These are phyloP conservation scores for Mucuna pruriens DNA, from an alignment of 306 rosid species.

Conservation along the genomic window DNA sequence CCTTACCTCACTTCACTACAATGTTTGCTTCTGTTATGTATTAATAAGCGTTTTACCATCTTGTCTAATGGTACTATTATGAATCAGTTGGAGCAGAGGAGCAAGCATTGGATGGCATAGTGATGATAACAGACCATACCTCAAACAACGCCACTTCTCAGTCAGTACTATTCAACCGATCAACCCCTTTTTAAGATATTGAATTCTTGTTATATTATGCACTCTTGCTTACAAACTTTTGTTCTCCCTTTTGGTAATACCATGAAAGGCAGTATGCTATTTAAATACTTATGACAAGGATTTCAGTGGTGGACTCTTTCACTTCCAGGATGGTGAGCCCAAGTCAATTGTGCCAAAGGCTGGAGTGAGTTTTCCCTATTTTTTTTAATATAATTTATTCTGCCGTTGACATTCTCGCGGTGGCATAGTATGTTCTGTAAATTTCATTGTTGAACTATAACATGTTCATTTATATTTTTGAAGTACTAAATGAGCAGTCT, in stretches of 20 bases:
- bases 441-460: neutral
- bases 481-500: neutral
- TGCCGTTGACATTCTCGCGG: neutral
- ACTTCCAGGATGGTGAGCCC: conserved; percentile 84
- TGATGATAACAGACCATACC: conserved; percentile 89
- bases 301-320: conserved; percentile 86
- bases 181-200: conserved; percentile 5
- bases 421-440: neutral
- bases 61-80: conserved; percentile 12
- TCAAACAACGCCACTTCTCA: conserved; percentile 83
- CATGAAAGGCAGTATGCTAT: conserved; percentile 86
- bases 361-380: conserved; percentile 68
- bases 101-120: conserved; percentile 98
- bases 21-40: neutral
- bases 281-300: conserved; percentile 70
- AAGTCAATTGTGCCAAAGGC: conserved; percentile 59
- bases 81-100: conserved; percentile 80
- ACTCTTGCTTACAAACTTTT: conserved; percentile 41
- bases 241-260: conserved; percentile 33
- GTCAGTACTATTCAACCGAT: conserved; percentile 51
- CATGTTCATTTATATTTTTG: conserved; percentile 18
- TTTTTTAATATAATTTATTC: neutral
- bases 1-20: neutral
- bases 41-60: neutral
- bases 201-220: neutral